These are phyloP conservation scores for Coccomyxa sp. DNA, from an alignment of 139 green algal genomes.

Conservation along the genomic window DNA sequence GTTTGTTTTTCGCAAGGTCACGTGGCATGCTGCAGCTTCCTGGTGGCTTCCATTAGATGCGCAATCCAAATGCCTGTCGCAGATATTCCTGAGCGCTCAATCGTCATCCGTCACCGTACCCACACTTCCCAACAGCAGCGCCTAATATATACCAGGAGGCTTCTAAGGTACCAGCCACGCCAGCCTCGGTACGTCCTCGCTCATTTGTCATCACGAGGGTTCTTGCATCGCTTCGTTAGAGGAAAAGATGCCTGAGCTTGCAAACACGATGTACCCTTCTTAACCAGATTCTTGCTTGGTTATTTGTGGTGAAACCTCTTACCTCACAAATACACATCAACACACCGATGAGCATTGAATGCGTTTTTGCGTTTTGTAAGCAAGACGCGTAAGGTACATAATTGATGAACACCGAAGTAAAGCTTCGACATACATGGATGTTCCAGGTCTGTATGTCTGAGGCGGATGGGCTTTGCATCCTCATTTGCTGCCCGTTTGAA, in stretches of 20 bases:
- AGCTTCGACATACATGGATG: not conserved
- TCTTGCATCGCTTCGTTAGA: not conserved
- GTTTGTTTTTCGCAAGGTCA: not conserved
- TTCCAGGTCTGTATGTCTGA: not conserved
- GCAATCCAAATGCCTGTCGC: not conserved
- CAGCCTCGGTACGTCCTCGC: not conserved
- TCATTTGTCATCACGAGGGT: slow-evolving; percentile 1
- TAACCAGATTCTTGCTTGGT: not conserved
- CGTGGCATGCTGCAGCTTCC: not conserved
- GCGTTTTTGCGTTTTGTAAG: not conserved
- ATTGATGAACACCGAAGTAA: not conserved
- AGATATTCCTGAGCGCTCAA: not conserved
- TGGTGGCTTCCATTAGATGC: not conserved
- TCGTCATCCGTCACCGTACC: not conserved
- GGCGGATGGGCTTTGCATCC: not conserved
- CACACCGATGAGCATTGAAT: no score
- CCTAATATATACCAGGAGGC: not conserved
- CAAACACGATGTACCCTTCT: not conserved
- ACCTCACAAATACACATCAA: not conserved
- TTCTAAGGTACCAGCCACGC: not conserved
- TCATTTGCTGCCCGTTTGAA: not conserved
- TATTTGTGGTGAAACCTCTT: not conserved
- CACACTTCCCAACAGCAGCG: not conserved
- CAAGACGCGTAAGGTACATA: not conserved
- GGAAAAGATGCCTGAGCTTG: not conserved